Conservation (phyloP, 1,139 yeast genomes). For the Geotrichum candidum region DNA sequence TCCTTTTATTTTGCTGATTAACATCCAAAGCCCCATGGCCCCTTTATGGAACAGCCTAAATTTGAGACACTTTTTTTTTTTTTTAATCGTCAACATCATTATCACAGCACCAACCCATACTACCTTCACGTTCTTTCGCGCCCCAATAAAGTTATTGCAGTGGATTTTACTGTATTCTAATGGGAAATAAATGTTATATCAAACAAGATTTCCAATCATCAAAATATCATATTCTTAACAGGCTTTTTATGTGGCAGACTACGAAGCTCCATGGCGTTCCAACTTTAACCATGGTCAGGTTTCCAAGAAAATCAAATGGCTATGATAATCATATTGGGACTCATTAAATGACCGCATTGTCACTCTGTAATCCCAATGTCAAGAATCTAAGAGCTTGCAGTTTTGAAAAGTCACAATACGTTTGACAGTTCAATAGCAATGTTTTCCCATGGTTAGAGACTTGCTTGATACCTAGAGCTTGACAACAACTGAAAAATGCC, state of each 20-base stretch:
- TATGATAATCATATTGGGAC: not conserved
- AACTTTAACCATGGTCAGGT: not conserved
- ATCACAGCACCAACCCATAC: no score
- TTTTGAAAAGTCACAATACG: not conserved
- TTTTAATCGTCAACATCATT: no score
- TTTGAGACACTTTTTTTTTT: no score
- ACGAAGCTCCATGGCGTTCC: not conserved
- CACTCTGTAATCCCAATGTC: not conserved
- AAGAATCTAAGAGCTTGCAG: not conserved
- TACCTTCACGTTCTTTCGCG: no score
- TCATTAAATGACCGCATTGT: not conserved
- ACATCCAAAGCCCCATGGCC: no score
- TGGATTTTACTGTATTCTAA: no score
- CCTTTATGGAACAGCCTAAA: no score
- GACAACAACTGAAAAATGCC: not conserved
- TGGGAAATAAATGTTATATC: no score
- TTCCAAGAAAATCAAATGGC: not conserved
- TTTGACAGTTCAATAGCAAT: not conserved
- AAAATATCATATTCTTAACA: no score
- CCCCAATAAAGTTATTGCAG: no score
- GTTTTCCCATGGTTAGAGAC: not conserved
- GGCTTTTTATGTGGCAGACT: not conserved
- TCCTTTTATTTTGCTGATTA: no score
- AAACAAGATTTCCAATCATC: not conserved
- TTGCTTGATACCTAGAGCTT: not conserved